Conservation (phyloP, 805 yeast genomes). For the Ogataea zsoltii region DNA sequence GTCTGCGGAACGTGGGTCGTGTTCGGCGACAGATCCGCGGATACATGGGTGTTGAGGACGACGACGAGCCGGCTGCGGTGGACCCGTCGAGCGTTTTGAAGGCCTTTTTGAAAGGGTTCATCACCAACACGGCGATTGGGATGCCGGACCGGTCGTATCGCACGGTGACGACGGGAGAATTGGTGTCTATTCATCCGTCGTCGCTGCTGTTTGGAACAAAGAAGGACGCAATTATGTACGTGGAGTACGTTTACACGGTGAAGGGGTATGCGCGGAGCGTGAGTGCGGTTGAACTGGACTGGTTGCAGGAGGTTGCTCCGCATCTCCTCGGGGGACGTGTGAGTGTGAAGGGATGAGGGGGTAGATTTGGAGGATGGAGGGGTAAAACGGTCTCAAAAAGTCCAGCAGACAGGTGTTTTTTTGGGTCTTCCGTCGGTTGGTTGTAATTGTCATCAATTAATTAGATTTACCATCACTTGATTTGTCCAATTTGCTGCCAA, state of each 20-base stretch:
- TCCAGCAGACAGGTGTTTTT: background rate
- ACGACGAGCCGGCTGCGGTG: slow-evolving; percentile 37
- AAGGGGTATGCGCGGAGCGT: slow-evolving; percentile 92
- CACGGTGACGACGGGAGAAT: slow-evolving; percentile 81
- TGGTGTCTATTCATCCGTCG: slow-evolving; percentile 87
- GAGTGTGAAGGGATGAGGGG: slow-evolving; percentile 10
- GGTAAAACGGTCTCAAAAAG: too few relatives aligned
- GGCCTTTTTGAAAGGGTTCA: slow-evolving; percentile 79
- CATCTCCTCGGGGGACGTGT: slow-evolving; percentile 51
- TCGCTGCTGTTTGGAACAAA: slow-evolving; percentile 81
- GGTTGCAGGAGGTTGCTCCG: slow-evolving; percentile 85
- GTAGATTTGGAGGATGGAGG: background rate
- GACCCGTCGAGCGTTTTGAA: slow-evolving; percentile 65
- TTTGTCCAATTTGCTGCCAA: too few relatives aligned
- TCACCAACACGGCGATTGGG: slow-evolving; percentile 90
- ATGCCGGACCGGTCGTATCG: slow-evolving; percentile 92
- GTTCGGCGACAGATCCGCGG: slow-evolving; percentile 74
- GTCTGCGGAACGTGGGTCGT: slow-evolving; percentile 72
- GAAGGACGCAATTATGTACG: slow-evolving; percentile 87
- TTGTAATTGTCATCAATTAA: too few relatives aligned
- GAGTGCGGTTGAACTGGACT: slow-evolving; percentile 73
- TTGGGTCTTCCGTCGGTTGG: too few relatives aligned
- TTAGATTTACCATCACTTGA: too few relatives aligned
- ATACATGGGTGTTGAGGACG: slow-evolving; percentile 49
- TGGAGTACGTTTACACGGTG: slow-evolving; percentile 90